Conservation (phyloP, 768 basidiomycete genomes). For the Hygrophorus russula region DNA sequence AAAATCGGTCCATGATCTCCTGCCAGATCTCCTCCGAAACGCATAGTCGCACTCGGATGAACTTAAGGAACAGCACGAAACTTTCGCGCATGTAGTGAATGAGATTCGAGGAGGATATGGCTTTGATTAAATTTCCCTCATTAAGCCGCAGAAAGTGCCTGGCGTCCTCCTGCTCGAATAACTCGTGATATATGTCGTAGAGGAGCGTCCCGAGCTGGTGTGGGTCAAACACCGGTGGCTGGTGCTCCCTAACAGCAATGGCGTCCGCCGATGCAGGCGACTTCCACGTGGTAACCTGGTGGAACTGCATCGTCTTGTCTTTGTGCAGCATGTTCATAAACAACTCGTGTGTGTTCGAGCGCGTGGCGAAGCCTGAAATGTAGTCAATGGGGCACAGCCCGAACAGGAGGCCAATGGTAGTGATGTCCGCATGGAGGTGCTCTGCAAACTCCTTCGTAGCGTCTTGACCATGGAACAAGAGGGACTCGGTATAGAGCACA, state of each 20-base stretch:
- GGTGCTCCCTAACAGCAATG: conserved; percentile 2
- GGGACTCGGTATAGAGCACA: conserved; percentile 30
- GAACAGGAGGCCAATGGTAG: conserved; percentile 28
- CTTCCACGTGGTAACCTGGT: conserved; percentile 30
- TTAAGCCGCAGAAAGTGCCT: conserved; percentile 5
- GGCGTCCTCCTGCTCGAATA: conserved; percentile 32
- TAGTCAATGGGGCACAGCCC: conserved; percentile 29
- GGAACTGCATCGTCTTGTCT: conserved; percentile 16
- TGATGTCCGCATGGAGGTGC: conserved; percentile 26
- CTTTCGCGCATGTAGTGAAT: conserved; percentile 37
- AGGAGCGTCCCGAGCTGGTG: conserved; percentile 25
- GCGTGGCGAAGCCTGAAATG: conserved; percentile 27
- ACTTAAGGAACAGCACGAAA: conserved; percentile 32
- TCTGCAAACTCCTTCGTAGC: conserved; percentile 20
- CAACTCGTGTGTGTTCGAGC: conserved; percentile 30
- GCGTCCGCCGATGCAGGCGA: conserved; percentile 13
- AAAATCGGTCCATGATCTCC: conserved; percentile 23
- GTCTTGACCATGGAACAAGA: conserved; percentile 20
- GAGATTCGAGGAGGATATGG: conserved; percentile 12
- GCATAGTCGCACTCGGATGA: conserved; percentile 24
- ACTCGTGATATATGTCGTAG: conserved; percentile 28
- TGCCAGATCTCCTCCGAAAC: conserved; percentile 27
- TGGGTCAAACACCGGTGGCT: conserved; percentile 16
- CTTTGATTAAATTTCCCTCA: conserved; percentile 2
- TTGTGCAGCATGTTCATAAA: conserved; percentile 8